These are phyloP conservation scores for Sphaerulina populicola DNA, from an alignment of 2,329 filamentous ascomycete genomes.

Conservation along the genomic window DNA sequence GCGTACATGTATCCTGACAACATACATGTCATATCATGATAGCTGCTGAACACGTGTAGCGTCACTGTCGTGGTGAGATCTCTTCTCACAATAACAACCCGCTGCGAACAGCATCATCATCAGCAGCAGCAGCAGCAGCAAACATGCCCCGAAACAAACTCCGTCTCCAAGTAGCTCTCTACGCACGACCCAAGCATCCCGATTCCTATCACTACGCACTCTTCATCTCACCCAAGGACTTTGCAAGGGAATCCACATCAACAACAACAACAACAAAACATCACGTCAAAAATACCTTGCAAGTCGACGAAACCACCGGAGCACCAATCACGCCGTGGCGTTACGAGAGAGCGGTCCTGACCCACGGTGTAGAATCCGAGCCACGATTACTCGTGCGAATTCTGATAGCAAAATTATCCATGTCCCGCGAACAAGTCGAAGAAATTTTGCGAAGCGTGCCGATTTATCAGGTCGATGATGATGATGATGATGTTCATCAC, in stretches of 20 bases:
- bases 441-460: conserved; percentile 7
- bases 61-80: too few species aligned
- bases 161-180: conserved; percentile 23
- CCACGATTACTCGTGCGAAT: conserved; percentile 8
- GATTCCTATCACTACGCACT: conserved; percentile 22
- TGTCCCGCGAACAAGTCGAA: background rate
- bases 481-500: background rate
- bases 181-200: conserved; percentile 23
- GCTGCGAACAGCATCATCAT: background rate
- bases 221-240: conserved; percentile 19
- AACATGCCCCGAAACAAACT: conserved; percentile 22
- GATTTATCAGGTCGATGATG: conserved; percentile 7
- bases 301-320: conserved; percentile 3
- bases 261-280: conserved; percentile 11
- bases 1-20: too few species aligned
- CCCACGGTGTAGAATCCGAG: conserved; percentile 2
- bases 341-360: conserved; percentile 8
- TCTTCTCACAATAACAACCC: background rate
- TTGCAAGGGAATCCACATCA: conserved; percentile 1
- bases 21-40: too few species aligned
- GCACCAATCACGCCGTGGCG: conserved; percentile 13
- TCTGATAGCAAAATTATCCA: conserved; percentile 13
- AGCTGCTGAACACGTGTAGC: too few species aligned
- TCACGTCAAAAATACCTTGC: conserved; percentile 16
- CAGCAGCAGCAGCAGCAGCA: background rate